phyloP scores from a whole-genome alignment of 1,139 yeast species.

The Suzukiozyma palmioleophila region DNA sequence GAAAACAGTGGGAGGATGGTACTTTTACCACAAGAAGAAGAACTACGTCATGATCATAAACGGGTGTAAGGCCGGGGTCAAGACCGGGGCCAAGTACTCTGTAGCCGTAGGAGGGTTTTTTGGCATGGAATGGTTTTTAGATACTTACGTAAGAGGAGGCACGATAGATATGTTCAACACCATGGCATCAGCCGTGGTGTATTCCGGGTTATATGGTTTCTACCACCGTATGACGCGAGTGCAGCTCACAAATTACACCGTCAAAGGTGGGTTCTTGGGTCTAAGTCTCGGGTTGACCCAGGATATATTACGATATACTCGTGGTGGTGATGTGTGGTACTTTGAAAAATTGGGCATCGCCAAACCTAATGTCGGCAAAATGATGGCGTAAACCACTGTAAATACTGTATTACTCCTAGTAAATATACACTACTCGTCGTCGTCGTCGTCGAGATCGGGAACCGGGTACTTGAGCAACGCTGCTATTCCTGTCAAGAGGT shows the following conservation, averaged over 20 bases:
- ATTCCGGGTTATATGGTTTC: constrained; percentile 51
- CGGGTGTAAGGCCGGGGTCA: constrained; percentile 46
- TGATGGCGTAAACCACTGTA: background rate
- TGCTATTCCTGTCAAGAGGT: constrained; percentile 88
- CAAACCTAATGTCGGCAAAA: background rate
- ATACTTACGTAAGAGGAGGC: constrained; percentile 41
- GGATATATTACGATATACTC: constrained; percentile 52
- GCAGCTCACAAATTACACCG: constrained; percentile 46
- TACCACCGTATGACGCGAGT: constrained; percentile 39
- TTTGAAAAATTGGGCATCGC: constrained; percentile 20
- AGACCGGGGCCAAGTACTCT: constrained; percentile 42
- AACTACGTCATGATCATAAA: constrained; percentile 65
- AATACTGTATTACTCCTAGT: background rate
- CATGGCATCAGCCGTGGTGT: constrained; percentile 46
- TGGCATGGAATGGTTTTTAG: constrained; percentile 60
- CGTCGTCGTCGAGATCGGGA: constrained; percentile 76
- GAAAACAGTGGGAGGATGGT: constrained; percentile 79
- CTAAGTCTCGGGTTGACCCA: constrained; percentile 58
- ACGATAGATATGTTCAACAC: constrained; percentile 62
- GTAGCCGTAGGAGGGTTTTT: constrained; percentile 49
- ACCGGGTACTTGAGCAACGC: constrained; percentile 81
- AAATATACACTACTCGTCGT: constrained; percentile 20
- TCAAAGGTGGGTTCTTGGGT: constrained; percentile 57
- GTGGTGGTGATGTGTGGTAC: constrained; percentile 69
- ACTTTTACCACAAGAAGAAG: constrained; percentile 80